phyloP scores from a whole-genome alignment of 78 protist genomes.

The Dictyostelium firmibasis region DNA sequence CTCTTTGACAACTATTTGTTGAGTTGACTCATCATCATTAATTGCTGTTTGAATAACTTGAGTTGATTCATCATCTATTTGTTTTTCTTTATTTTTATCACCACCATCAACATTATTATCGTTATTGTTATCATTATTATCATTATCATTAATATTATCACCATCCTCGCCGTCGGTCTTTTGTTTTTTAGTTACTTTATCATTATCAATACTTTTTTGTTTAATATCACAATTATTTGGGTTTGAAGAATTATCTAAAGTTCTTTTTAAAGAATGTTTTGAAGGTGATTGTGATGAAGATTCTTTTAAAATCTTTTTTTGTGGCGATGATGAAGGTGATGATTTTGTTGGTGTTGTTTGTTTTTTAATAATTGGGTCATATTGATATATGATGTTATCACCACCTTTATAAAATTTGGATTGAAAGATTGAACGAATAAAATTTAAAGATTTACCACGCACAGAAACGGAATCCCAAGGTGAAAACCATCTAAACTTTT shows the following conservation, averaged over 20 bases:
- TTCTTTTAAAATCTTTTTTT: neutral
- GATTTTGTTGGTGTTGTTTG: neutral
- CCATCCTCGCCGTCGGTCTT: neutral
- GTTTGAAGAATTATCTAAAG: neutral
- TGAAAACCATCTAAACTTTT: slow-evolving; percentile 58
- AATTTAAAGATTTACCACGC: slow-evolving; percentile 53
- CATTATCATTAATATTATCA: too few relatives aligned
- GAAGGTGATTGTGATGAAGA: neutral
- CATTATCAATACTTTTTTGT: neutral
- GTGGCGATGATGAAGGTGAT: neutral
- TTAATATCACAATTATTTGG: neutral
- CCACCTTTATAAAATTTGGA: neutral
- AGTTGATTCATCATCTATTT: neutral
- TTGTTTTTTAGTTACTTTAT: neutral
- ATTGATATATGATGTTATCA: neutral
- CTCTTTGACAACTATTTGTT: neutral
- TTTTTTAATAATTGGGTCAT: neutral
- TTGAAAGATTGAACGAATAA: slow-evolving; percentile 41
- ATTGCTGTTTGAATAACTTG: neutral
- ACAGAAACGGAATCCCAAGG: slow-evolving; percentile 51
- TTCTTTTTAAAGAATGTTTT: neutral
- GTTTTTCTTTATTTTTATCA: neutral
- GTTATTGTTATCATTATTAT: too few relatives aligned
- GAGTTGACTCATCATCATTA: neutral
- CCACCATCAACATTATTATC: too few relatives aligned